Evolutionary conservation across 2,329 filamentous ascomycete species (phyloP), one percentile per base, ranked within the genome.

Genomic region (Fusarium annulatum): DNA sequence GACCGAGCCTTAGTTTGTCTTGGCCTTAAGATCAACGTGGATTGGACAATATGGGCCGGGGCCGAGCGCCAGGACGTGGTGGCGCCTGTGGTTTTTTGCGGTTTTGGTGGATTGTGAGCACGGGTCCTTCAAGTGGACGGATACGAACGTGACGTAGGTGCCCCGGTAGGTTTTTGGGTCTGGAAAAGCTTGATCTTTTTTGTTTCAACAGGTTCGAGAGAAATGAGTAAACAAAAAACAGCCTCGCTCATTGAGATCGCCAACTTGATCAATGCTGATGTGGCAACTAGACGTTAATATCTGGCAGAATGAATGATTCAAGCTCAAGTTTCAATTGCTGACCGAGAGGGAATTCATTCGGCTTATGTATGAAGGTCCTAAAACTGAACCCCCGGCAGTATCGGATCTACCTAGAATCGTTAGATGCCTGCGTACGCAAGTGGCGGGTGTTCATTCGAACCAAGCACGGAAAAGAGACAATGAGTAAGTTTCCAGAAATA

Each of bases 341-440:
- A 65, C 42, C 23, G 39, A 48, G 42, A 36, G 60, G 55, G 69
- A 69, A 59, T 57, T 55, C 53, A 53, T 36, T 58, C 60, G 36
- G 61, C 48, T 72, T 72, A 70, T 72, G 71, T 64, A 63, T 48
- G 59, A 69, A 69, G 36, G 42, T 72, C 61, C 42, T 30, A 28
- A 45, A 38, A 39, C 41, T 51, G 42, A 51, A n/a, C 34, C 65
- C 61, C 62, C 72, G 69, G 69, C 69, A 73, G 62, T 61, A 62
- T 74, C 72, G 73, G 72, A 71, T 39, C 70, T 67, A 61, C 60
- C 56, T 49, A 42, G 48, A 58, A 68, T 67, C 59, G 66, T 53
- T 69, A 64, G 59, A 60, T 49, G 46, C 45, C 53, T 71, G 61
- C 72, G 67, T 71, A 74, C 64, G 74, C 70, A 72, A 62, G 70